These are phyloP conservation scores for Aspergillus neoniger DNA, from an alignment of 2,329 filamentous ascomycete genomes.

Conservation along the genomic window DNA sequence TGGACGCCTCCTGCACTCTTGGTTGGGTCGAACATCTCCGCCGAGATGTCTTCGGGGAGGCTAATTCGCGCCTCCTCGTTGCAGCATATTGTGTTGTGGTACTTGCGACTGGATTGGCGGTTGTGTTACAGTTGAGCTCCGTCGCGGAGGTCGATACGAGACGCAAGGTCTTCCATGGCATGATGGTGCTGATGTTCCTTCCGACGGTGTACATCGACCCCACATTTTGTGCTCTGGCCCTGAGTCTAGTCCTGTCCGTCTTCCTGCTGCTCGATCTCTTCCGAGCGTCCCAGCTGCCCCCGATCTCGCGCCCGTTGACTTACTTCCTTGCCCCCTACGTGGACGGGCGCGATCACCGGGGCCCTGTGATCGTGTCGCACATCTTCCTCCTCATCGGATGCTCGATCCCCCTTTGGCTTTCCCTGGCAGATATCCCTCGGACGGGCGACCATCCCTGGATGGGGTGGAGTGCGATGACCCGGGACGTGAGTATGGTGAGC, in stretches of 20 bases:
- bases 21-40: slow-evolving; percentile 70
- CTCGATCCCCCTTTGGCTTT: slow-evolving; percentile 90
- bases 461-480: slow-evolving; percentile 72
- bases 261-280: slow-evolving; percentile 89
- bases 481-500: slow-evolving; percentile 86
- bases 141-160: slow-evolving; percentile 92
- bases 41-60: slow-evolving; percentile 66
- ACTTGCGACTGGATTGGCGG: slow-evolving; percentile 68
- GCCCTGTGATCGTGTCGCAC: slow-evolving; percentile 92
- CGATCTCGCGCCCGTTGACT: slow-evolving; percentile 81
- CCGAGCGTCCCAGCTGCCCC: slow-evolving; percentile 86
- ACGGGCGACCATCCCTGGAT: slow-evolving; percentile 56
- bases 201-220: slow-evolving; percentile 87
- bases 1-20: slow-evolving; percentile 47
- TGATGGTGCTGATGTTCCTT: slow-evolving; percentile 95
- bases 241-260: slow-evolving; percentile 76
- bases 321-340: slow-evolving; percentile 90
- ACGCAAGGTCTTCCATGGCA: slow-evolving; percentile 96
- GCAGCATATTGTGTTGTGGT: slow-evolving; percentile 72
- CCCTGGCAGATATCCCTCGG: slow-evolving; percentile 69
- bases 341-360: slow-evolving; percentile 87
- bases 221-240: slow-evolving; percentile 74
- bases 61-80: slow-evolving; percentile 78
- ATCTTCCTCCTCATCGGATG: slow-evolving; percentile 95
- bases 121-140: slow-evolving; percentile 73